Conservation (phyloP, 2,329 filamentous ascomycete genomes). For the Phoma sp. region DNA sequence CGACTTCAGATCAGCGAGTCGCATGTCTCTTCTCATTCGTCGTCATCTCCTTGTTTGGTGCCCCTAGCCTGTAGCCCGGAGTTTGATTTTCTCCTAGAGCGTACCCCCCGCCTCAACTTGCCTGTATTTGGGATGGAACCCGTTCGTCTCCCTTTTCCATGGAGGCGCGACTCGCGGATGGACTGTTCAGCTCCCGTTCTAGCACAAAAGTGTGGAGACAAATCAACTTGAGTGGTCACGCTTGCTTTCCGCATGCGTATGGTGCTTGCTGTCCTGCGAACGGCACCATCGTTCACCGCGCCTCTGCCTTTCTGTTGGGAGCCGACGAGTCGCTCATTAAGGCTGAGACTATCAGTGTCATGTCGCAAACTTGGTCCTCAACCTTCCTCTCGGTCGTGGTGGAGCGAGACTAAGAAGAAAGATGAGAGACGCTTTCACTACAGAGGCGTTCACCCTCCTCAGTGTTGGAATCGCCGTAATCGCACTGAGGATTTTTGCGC, state of each 20-base stretch:
- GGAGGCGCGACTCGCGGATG: slow-evolving; percentile 1
- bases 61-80: neutral
- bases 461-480: slow-evolving; percentile 54
- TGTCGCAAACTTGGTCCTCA: slow-evolving; percentile 6
- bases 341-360: slow-evolving; percentile 1
- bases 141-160: slow-evolving; percentile 2
- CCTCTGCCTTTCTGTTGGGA: neutral
- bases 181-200: slow-evolving; percentile 1
- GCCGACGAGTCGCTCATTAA: slow-evolving; percentile 7
- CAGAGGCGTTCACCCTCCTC: slow-evolving; percentile 24
- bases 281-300: slow-evolving; percentile 1
- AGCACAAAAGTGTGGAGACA: neutral
- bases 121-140: neutral
- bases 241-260: neutral
- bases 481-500: slow-evolving; percentile 58
- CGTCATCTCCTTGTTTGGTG: neutral
- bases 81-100: too few relatives aligned
- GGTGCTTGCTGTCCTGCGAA: slow-evolving; percentile 5
- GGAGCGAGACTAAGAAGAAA: neutral
- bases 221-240: neutral
- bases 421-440: slow-evolving; percentile 22
- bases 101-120: slow-evolving; percentile 1
- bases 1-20: neutral
- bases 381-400: neutral
- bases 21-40: neutral